Percentiles rank a stretch among this genome's conserved stretches.
Conservation (phyloP, 176 grass and related monocot species). For the Phragmites australis region DNA sequence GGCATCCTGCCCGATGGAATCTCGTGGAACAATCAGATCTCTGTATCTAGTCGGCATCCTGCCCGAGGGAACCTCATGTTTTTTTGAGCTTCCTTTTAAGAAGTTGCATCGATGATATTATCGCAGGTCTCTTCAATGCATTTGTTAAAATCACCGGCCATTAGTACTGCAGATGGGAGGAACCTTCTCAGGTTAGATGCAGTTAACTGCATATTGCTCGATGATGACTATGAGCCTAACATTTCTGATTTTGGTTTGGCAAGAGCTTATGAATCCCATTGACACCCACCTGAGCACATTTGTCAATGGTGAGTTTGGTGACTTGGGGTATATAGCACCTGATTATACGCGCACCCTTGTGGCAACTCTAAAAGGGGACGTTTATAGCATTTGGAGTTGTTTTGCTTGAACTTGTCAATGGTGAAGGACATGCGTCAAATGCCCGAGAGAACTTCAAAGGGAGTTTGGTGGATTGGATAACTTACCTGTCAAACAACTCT, state of each 20-base stretch:
- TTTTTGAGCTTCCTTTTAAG: too few relatives aligned
- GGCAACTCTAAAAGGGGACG: constrained; percentile 80
- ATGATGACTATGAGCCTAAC: constrained; percentile 79
- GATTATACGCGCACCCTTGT: constrained; percentile 85
- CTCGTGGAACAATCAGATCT: too few relatives aligned
- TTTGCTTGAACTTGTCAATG: constrained; percentile 82
- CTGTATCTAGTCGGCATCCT: too few relatives aligned
- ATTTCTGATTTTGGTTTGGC: constrained; percentile 97
- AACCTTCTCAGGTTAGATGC: too few relatives aligned
- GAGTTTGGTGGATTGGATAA: constrained; percentile 94
- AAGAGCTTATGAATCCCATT: constrained; percentile 94
- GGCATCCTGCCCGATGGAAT: too few relatives aligned
- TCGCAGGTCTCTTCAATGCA: too few relatives aligned
- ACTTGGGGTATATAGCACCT: constrained; percentile 89
- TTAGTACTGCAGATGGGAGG: too few relatives aligned
- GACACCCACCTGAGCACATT: constrained; percentile 97
- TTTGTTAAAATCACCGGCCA: too few relatives aligned
- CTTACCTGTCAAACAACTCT: constrained; percentile 87
- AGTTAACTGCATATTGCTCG: constrained; percentile 87
- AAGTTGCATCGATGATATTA: too few relatives aligned
- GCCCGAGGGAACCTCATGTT: too few relatives aligned
- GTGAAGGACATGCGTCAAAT: constrained; percentile 62
- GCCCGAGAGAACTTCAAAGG: constrained; percentile 90
- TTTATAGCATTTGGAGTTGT: constrained; percentile 91
- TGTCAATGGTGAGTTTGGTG: constrained; percentile 89